These are phyloP conservation scores for Aspergillus sp. DNA, from an alignment of 2,329 filamentous ascomycete species.

Conservation along the genomic window DNA sequence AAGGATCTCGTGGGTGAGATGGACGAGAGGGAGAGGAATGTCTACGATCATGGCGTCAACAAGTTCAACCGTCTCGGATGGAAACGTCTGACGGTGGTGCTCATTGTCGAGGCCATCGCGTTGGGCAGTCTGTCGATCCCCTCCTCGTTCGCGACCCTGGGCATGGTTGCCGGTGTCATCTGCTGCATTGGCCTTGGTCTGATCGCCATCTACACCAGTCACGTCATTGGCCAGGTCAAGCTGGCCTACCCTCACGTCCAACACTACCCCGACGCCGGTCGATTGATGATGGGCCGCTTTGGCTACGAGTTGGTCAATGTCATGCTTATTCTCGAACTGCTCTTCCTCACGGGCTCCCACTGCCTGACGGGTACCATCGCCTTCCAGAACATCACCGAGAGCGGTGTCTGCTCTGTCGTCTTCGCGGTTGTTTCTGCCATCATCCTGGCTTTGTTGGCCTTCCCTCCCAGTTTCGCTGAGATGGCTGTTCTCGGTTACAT, in stretches of 20 bases:
- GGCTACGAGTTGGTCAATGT: constrained; percentile 39
- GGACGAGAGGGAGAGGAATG: constrained; percentile 7
- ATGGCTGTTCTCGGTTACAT: constrained; percentile 35
- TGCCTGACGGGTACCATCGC: constrained; percentile 44
- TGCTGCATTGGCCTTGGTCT: constrained; percentile 35
- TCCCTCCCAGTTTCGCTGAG: constrained; percentile 33
- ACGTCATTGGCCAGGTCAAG: constrained; percentile 37
- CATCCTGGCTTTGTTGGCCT: constrained; percentile 25
- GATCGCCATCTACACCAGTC: constrained; percentile 40
- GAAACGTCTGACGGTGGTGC: constrained; percentile 47
- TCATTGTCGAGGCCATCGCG: constrained; percentile 49
- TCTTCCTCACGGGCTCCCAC: constrained; percentile 41
- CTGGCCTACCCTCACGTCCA: constrained; percentile 34
- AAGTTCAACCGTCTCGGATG: constrained; percentile 39
- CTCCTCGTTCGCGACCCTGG: constrained; percentile 41
- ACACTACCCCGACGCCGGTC: constrained; percentile 42
- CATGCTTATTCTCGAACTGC: constrained; percentile 41
- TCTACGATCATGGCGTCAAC: constrained; percentile 15
- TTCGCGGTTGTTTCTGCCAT: constrained; percentile 40
- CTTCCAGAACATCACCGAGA: constrained; percentile 38
- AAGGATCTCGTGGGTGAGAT: constrained; percentile 9
- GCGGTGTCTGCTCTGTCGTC: constrained; percentile 36
- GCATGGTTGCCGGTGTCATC: constrained; percentile 44
- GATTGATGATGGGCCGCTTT: constrained; percentile 37
- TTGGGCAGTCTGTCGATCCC: constrained; percentile 45